Percentiles rank a stretch among this genome's conserved stretches.
Conservation (phyloP, 768 basidiomycete species). For the Trametes cinnabarina region DNA sequence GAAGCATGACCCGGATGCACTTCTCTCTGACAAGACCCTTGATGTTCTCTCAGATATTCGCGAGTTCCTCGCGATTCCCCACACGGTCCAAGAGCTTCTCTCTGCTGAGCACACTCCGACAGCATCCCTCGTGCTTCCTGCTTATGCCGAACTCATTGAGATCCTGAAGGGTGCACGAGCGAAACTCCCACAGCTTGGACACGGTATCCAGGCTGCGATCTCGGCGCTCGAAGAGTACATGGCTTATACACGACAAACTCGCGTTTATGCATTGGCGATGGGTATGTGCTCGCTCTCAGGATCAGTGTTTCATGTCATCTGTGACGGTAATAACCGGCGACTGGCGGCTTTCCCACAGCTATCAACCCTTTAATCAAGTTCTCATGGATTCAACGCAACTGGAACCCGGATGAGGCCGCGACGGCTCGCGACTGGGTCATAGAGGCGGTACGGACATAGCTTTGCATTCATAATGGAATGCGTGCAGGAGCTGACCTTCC, state of each 20-base stretch:
- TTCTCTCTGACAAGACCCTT: conserved; percentile 5
- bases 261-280: background rate
- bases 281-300: background rate
- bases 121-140: conserved; percentile 32
- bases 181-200: background rate
- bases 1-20: background rate
- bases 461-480: background rate
- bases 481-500: background rate
- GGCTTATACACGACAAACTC: background rate
- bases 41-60: conserved; percentile 29
- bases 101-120: conserved; percentile 37
- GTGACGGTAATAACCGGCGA: no score
- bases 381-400: conserved; percentile 4
- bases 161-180: background rate
- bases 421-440: conserved; percentile 1
- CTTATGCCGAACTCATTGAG: conserved; percentile 32
- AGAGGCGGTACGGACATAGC: background rate
- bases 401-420: background rate
- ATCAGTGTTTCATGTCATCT: no score
- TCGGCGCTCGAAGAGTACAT: background rate
- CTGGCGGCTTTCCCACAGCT: background rate
- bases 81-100: conserved; percentile 34
- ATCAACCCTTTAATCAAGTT: conserved; percentile 10
- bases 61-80: conserved; percentile 28
- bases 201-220: background rate